Evolutionary conservation across 2,329 filamentous ascomycete genomes (phyloP), one percentile per base, ranked within the genome.

Genomic region (Penicillium sp.): DNA sequence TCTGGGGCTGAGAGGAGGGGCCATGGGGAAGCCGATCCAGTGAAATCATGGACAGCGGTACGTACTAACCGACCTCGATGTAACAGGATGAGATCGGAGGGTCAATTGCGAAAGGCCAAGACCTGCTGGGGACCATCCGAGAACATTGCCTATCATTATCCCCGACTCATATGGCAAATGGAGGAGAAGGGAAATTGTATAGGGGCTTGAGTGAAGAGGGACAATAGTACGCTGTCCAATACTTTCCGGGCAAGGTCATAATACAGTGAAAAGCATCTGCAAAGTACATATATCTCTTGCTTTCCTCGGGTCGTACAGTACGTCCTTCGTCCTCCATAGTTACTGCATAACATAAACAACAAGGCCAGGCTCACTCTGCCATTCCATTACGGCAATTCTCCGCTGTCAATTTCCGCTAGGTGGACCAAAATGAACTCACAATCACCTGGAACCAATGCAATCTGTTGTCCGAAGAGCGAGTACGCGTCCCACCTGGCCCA

Each of bases 401-500:
- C 37, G 19, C 42, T n/a, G 6, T 31, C 26, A 3, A 45, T 31
- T 45, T 45, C 42, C 42, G 26, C 28, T 24, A 26, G 23, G 16
- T 45, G 24, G 26, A 29, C 23, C 40, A 13, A 42, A 52, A 21
- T 28, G 37, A 28, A 3, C 34, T 16, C 16, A 18, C 18, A 11
- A 8, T 10, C 29, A 47, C 10, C 43, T 48, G 19, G 29, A 54
- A 44, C 21, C n/a, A n/a, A 37, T 51, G 37, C 29, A 24, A 55
- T 54, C 49, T 31, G 28, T 37, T 34, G 37, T 46, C 28, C 28
- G 23, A 50, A 37, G 37, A 45, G 50, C 34, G 51, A 52, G 28
- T 60, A 59, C 58, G 52, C 54, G 60, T 59, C 50, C 60, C 48
- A 46, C 48, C 24, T 37, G 34, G 21, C 45, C 56, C 56, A 58